Evolutionary conservation across 192 early-diverging fungal genomes (phyloP).

Genomic region (Podila clonocystis): DNA sequence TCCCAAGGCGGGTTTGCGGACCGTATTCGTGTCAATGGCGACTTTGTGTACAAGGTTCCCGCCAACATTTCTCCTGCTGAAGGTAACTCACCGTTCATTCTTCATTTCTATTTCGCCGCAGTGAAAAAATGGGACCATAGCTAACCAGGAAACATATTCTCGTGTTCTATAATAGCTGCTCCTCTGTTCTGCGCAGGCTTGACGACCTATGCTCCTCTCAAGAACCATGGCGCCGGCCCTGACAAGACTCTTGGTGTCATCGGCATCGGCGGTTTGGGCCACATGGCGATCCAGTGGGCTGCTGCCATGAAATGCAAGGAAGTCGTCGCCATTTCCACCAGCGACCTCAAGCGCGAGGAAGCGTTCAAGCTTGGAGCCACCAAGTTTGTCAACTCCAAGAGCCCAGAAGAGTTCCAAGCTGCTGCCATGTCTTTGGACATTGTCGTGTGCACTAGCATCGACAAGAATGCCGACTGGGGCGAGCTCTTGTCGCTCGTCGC

Average conservation of each 20-base stretch:
- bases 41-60: slow-evolving; percentile 73
- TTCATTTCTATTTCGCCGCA: slow-evolving; percentile 7
- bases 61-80: slow-evolving; percentile 61
- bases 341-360: slow-evolving; percentile 64
- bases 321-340: slow-evolving; percentile 69
- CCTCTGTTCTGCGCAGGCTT: slow-evolving; percentile 88
- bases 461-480: slow-evolving; percentile 55
- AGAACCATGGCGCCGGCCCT: slow-evolving; percentile 53
- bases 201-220: slow-evolving; percentile 76
- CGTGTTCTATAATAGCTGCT: slow-evolving; percentile 54
- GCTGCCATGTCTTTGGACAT: slow-evolving; percentile 39
- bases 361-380: slow-evolving; percentile 69
- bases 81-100: slow-evolving; percentile 57
- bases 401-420: slow-evolving; percentile 26
- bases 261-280: slow-evolving; percentile 78
- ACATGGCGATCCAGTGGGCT: slow-evolving; percentile 77
- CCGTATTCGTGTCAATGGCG: slow-evolving; percentile 64
- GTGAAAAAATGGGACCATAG: no score
- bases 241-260: slow-evolving; percentile 66
- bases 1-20: slow-evolving; percentile 66
- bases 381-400: slow-evolving; percentile 54
- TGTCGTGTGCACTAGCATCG: slow-evolving; percentile 46
- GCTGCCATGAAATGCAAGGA: slow-evolving; percentile 59
- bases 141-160: not conserved
- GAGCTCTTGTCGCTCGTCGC: slow-evolving; percentile 60